Percentiles rank a stretch among this genome's conserved stretches.
phyloP scores from a whole-genome alignment of 805 yeast species.

The Wickerhamiella kazuoi region DNA sequence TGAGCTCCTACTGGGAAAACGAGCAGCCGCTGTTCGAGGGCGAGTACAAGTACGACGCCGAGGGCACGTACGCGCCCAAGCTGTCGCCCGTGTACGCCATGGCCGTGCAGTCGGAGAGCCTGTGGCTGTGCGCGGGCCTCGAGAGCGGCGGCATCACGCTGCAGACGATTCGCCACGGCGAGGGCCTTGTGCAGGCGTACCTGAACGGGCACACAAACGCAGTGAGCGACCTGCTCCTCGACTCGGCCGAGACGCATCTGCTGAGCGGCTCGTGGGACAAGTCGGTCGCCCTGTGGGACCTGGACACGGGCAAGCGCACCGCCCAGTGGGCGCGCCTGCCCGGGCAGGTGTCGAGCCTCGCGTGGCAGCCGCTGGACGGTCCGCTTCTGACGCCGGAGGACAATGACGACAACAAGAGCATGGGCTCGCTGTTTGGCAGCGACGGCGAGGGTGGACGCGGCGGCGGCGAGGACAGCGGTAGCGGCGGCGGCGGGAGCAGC shows the following conservation, averaged over 20 bases:
- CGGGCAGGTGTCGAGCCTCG: constrained; percentile 66
- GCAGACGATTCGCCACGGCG: constrained; percentile 66
- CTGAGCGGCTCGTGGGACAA: constrained; percentile 88
- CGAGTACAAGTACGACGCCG: constrained; percentile 24
- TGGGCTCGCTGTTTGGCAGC: constrained; percentile 43
- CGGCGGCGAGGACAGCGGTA: background rate
- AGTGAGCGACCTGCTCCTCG: constrained; percentile 53
- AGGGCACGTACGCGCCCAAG: constrained; percentile 22
- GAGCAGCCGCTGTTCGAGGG: constrained; percentile 58
- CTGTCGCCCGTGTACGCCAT: constrained; percentile 76
- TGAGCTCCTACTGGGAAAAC: constrained; percentile 85
- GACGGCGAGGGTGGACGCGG: constrained; percentile 25
- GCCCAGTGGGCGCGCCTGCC: constrained; percentile 37
- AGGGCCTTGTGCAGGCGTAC: constrained; percentile 66
- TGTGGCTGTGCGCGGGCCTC: constrained; percentile 73
- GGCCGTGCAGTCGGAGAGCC: constrained; percentile 65
- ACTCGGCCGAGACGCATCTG: constrained; percentile 41
- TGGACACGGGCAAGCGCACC: constrained; percentile 45
- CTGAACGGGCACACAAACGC: constrained; percentile 56
- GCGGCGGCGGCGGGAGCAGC: background rate
- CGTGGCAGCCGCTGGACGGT: constrained; percentile 29
- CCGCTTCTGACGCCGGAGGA: constrained; percentile 6
- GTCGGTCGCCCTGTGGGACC: constrained; percentile 65
- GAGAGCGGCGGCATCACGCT: constrained; percentile 64
- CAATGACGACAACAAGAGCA: constrained; percentile 14